Evolutionary conservation across 768 basidiomycete species (phyloP).

Genomic region (Coprinopsis cinerea): DNA sequence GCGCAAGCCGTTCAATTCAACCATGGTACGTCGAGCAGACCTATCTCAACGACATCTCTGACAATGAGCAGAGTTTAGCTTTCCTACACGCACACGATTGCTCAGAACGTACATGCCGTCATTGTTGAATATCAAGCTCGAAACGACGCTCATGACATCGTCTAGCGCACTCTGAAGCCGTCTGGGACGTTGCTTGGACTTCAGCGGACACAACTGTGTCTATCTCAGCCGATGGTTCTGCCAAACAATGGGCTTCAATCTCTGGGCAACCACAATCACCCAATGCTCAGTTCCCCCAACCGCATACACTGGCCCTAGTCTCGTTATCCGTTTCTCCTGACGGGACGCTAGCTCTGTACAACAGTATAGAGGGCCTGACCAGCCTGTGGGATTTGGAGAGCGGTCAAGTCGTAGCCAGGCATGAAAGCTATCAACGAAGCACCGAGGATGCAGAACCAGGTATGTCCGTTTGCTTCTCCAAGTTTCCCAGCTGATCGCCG

Average conservation of each 20-base stretch:
- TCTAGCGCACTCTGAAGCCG: constrained; percentile 71
- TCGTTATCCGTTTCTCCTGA: constrained; percentile 68
- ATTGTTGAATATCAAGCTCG: constrained; percentile 22
- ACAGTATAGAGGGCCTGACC: constrained; percentile 82
- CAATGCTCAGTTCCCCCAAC: constrained; percentile 45
- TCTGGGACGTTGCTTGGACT: constrained; percentile 79
- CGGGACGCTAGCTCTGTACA: constrained; percentile 65
- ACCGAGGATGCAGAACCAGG: constrained; percentile 60
- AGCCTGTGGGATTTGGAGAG: constrained; percentile 64
- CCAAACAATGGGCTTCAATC: constrained; percentile 66
- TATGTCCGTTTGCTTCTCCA: constrained; percentile 23
- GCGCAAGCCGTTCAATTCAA: constrained; percentile 2
- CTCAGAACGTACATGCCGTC: constrained; percentile 61
- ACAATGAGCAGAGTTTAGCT: constrained; percentile 51
- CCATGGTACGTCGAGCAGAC: constrained; percentile 23
- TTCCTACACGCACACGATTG: constrained; percentile 70
- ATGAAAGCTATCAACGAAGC: constrained; percentile 69
- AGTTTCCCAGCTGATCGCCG: constrained; percentile 6
- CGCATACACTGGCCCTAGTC: constrained; percentile 83
- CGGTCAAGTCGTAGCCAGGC: constrained; percentile 54
- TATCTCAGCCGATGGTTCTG: constrained; percentile 71
- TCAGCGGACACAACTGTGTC: constrained; percentile 58
- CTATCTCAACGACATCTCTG: not conserved
- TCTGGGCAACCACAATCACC: constrained; percentile 55
- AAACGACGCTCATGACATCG: constrained; percentile 25